These are phyloP conservation scores for Kodamaea leandrae DNA, from an alignment of 805 yeast genomes.

Conservation along the genomic window DNA sequence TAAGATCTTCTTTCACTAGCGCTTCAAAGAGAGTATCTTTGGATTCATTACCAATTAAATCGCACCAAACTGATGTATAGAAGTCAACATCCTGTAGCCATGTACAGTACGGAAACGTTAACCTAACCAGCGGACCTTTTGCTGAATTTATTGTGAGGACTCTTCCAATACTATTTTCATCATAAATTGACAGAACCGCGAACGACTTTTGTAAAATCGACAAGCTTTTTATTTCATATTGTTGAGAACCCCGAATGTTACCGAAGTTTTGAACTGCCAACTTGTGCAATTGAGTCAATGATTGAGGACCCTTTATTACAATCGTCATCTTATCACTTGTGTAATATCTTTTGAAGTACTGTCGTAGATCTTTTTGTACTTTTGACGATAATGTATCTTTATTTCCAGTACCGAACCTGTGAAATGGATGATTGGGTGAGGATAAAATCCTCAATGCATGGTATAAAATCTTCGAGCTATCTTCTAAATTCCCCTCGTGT, in stretches of 20 bases:
- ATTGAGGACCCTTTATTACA: constrained; percentile 65
- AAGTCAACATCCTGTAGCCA: constrained; percentile 13
- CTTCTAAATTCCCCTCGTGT: constrained; percentile 52
- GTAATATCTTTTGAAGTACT: constrained; percentile 44
- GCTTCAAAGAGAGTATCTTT: constrained; percentile 45
- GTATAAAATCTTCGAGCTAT: constrained; percentile 46
- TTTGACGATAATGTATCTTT: constrained; percentile 45
- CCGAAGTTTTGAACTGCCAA: no score
- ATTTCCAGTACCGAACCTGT: constrained; percentile 66
- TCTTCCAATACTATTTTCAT: no score
- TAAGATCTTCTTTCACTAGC: constrained; percentile 44
- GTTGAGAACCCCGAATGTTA: no score
- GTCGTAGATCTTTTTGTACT: constrained; percentile 32
- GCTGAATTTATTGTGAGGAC: background rate
- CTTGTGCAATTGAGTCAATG: constrained; percentile 55
- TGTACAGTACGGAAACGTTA: background rate
- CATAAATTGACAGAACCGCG: no score
- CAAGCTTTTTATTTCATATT: background rate
- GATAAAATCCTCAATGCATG: constrained; percentile 59
- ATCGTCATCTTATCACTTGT: constrained; percentile 50
- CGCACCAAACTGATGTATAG: constrained; percentile 49
- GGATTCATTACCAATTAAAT: constrained; percentile 63
- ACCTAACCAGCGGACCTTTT: background rate
- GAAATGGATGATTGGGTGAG: constrained; percentile 49
- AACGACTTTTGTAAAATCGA: no score